Evolutionary conservation across 1,284 basidiomycete genomes (phyloP).

Genomic region (Austroboletus novae-zelandiae): DNA sequence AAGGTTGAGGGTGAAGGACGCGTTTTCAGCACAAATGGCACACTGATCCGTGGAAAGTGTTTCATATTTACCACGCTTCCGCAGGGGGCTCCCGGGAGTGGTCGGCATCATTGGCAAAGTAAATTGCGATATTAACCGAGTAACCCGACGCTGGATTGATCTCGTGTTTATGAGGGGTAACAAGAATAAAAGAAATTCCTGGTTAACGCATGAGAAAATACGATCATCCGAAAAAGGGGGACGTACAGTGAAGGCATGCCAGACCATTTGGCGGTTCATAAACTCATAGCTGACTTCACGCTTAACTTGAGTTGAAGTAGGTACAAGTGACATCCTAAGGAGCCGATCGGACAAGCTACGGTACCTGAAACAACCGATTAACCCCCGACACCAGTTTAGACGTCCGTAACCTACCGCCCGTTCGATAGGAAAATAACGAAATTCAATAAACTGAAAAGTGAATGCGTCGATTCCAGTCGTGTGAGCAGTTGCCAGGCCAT

Average conservation of each 20-base stretch:
- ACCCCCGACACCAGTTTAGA: background rate
- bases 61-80: constrained; percentile 59
- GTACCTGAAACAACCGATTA: constrained; percentile 52
- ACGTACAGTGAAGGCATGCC: constrained; percentile 94
- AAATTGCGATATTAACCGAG: constrained; percentile 38
- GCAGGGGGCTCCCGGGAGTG: constrained; percentile 13
- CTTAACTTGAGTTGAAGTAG: constrained; percentile 68
- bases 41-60: constrained; percentile 65
- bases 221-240: background rate
- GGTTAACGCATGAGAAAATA: constrained; percentile 2
- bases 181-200: constrained; percentile 96
- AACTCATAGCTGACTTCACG: constrained; percentile 97
- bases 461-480: constrained; percentile 64
- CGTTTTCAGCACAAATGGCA: constrained; percentile 77
- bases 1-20: constrained; percentile 56
- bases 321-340: constrained; percentile 76
- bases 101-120: constrained; percentile 28
- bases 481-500: constrained; percentile 75
- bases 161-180: constrained; percentile 81
- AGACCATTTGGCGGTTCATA: constrained; percentile 99
- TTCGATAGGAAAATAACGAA: constrained; percentile 86
- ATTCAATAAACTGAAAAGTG: constrained; percentile 63
- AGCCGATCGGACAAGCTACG: constrained; percentile 84
- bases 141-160: constrained; percentile 57
- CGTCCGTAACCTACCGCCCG: constrained; percentile 60